Conservation (phyloP, 1,284 basidiomycete species). For the Ceratobasidium sp. region DNA sequence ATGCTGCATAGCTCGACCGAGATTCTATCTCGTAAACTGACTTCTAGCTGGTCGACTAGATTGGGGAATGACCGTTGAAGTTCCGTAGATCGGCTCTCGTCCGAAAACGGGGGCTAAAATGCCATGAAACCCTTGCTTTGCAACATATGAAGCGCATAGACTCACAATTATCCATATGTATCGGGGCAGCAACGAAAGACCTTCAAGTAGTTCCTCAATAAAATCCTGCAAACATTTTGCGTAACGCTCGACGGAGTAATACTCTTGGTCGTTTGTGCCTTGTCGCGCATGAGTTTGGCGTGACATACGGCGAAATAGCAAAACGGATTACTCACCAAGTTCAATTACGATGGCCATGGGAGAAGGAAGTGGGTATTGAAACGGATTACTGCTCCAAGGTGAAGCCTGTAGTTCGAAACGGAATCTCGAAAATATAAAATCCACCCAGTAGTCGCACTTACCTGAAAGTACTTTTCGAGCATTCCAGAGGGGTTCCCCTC, state of each 20-base stretch:
- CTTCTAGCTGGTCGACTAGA: background rate
- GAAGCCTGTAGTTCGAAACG: background rate
- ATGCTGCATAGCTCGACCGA: background rate
- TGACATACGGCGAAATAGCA: too few species aligned
- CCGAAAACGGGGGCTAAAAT: conserved; percentile 1
- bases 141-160: background rate
- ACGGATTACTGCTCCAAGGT: background rate
- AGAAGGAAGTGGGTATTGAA: background rate
- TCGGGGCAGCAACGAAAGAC: background rate
- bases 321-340: background rate
- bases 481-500: background rate
- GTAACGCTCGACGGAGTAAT: conserved; percentile 1
- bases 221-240: background rate
- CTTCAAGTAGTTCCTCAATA: background rate
- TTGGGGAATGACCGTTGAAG: background rate
- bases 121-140: too few species aligned
- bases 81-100: background rate
- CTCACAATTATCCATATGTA: conserved; percentile 8
- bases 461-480: background rate
- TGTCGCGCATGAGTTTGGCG: background rate
- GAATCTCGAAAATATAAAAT: background rate
- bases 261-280: conserved; percentile 24
- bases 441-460: background rate
- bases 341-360: background rate
- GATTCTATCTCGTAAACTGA: background rate